Evolutionary conservation across 2,329 filamentous ascomycete genomes (phyloP), one percentile per base, ranked within the genome.

Genomic region (Fusarium sp.): DNA sequence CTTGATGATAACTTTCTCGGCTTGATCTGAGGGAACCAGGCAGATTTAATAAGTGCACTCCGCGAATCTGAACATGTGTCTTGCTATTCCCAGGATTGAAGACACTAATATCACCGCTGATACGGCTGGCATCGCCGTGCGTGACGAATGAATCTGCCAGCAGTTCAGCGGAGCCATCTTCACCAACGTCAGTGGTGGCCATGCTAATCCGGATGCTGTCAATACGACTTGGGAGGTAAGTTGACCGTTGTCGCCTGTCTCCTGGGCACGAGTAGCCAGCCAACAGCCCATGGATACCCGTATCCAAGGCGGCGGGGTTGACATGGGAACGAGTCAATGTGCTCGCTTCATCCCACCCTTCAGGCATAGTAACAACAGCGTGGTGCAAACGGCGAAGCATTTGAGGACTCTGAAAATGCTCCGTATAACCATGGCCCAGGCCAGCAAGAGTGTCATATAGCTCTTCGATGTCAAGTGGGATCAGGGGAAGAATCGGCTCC

Each of bases 1-100:
- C 50, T 54, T 54, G 50, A 38, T 54, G 50, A 28, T 54, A 54
- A 15, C 8, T 6, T 38, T 54, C 30, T 54, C 50, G 50, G 13
- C 24, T 24, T 4, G 32, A 54, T 22, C 24, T 38, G 17, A 36
- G 50, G 8, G 50, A 54, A 22, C 50, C 50, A 7, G 50, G 50
- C 0, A 54, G 24, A 22, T 54, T 54, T 3, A 54, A 4, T 3
- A 54, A 22, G 18, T 54, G 50, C 8, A 38, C 50, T 0, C 50
- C 50, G 13, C 50, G 32, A 38, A 54, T 54, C 50, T 54, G 50
- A 28, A 54, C 3, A 28, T 38, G 50, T 3, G 50, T 54, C n/a
- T 38, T 54, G n/a, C 1, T 22, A 15, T 14, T 54, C 6, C 1
- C 18, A 22, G 50, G n/a, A 0, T 17, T 28, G 18, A 54, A 54